A percentile compares a stretch with the other conserved stretches of the same genome.
Evolutionary conservation across 306 rosid genomes (phyloP).

Genomic region (Lathyrus oleraceus): DNA sequence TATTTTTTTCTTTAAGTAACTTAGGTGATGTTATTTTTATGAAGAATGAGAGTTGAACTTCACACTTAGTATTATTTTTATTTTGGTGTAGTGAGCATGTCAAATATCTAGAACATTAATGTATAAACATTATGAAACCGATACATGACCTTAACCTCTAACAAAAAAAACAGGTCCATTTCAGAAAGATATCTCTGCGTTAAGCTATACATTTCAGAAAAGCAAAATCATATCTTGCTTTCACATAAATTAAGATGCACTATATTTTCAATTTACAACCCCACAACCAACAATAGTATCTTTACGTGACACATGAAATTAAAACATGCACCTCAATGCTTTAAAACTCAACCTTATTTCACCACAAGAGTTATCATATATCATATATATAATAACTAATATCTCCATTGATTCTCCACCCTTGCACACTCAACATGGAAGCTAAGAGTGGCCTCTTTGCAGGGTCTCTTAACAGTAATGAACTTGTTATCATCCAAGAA

Average conservation of each 20-base stretch:
- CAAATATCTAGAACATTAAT: not conserved
- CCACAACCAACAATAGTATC: conserved; percentile 40
- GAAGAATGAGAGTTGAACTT: no score
- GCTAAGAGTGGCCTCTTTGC: conserved; percentile 94
- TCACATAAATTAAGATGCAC: conserved; percentile 34
- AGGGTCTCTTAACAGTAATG: conserved; percentile 87
- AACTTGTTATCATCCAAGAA: conserved; percentile 80
- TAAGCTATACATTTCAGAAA: conserved; percentile 18
- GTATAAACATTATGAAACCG: not conserved
- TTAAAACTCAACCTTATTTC: conserved; percentile 11
- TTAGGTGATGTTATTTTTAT: no score
- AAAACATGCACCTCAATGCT: conserved; percentile 8
- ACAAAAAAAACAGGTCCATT: not conserved
- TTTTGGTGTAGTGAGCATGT: not conserved
- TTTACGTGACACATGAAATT: conserved; percentile 36
- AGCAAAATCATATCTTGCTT: conserved; percentile 19
- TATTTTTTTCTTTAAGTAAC: no score
- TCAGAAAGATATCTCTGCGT: not conserved
- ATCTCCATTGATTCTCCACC: conserved; percentile 20
- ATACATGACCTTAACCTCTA: not conserved
- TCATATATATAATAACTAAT: conserved; percentile 4
- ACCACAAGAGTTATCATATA: conserved; percentile 16
- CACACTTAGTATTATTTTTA: not conserved
- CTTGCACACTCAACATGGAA: conserved; percentile 54
- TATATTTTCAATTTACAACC: conserved; percentile 41